Evolutionary conservation across 2,329 filamentous ascomycete genomes (phyloP), one percentile per base, ranked within the genome.

Genomic region (Fonsecaea nubica): DNA sequence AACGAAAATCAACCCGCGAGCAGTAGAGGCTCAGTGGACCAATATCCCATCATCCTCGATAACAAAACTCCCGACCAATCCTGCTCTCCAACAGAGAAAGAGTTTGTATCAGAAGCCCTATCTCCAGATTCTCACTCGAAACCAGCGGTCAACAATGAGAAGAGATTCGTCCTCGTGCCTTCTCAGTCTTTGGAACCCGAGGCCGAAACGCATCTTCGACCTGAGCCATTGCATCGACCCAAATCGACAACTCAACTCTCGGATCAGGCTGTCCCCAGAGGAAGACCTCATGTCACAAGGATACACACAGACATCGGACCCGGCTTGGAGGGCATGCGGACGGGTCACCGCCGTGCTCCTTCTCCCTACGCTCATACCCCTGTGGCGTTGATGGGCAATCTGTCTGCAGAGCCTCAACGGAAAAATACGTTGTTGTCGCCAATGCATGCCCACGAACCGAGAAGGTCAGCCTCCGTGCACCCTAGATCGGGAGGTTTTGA

Each of bases 11-110:
- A 74, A 48, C 68, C 68, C 18, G 69, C 73, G n/a, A 67, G 63
- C 56, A 74, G 70, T 62, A 69, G 78, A 69, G 81, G 81, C 52
- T 75, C 77, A 50, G 72, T 82, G 67, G 80, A 82, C 68, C 81
- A 83, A 68, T 76, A 76, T 62, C 81, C 81, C 5, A 74, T 83
- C 52, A 76, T 83, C 54, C 64, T 80, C 61, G 72, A 77, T 58
- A 72, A 71, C 62, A 71, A 77, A 57, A 63, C 12, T 40, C 48
- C 65, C 32, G n/a, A 5, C 5, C 40, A 58, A 15, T 45, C 56
- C 12, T 32, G 35, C 45, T 13, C 54, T 54, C 36, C 55, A n/a
- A 57, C 54, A 38, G n/a, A 35, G n/a, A 33, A 36, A 21, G 57
- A 64, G 15, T 45, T 35, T 13, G 48, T 12, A 30, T 57, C 65